Evolutionary conservation across 169 alveolate genomes (phyloP).

Genomic region (Plasmodium relictum): DNA sequence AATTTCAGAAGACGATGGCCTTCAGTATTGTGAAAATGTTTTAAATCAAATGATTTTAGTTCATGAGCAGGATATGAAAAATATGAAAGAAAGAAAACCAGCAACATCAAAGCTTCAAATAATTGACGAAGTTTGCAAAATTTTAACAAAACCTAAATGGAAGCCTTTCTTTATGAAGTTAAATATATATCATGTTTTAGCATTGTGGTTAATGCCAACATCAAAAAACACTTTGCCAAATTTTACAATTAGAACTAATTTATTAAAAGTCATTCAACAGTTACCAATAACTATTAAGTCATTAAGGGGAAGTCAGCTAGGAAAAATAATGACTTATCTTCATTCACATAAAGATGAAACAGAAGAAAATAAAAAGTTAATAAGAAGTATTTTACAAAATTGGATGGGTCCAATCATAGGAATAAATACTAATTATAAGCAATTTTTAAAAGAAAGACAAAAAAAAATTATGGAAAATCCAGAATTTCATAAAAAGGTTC

Average conservation of each 20-base stretch:
- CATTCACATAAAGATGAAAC: slow-evolving; percentile 90
- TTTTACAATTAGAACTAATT: slow-evolving; percentile 85
- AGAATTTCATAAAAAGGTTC: slow-evolving; percentile 62
- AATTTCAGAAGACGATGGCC: slow-evolving; percentile 72
- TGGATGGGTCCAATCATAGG: slow-evolving; percentile 90
- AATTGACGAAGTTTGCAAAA: slow-evolving; percentile 84
- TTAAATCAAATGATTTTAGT: slow-evolving; percentile 81
- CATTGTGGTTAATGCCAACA: slow-evolving; percentile 86
- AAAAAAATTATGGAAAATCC: slow-evolving; percentile 74
- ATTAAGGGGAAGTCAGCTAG: slow-evolving; percentile 88
- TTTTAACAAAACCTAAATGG: slow-evolving; percentile 87
- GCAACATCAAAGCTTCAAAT: slow-evolving; percentile 88
- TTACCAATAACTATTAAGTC: slow-evolving; percentile 87
- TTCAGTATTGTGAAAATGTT: slow-evolving; percentile 72
- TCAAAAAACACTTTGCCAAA: slow-evolving; percentile 90
- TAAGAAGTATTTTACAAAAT: slow-evolving; percentile 87
- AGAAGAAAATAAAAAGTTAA: slow-evolving; percentile 85
- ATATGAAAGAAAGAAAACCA: slow-evolving; percentile 85
- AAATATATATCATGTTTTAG: slow-evolving; percentile 88
- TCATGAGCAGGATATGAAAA: slow-evolving; percentile 82
- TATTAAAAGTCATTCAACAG: slow-evolving; percentile 83
- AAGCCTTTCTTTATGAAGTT: slow-evolving; percentile 87
- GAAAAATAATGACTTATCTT: slow-evolving; percentile 85
- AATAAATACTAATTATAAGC: slow-evolving; percentile 81
- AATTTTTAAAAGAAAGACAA: slow-evolving; percentile 74